Base-by-base conservation (phyloP, 345 rosid species). In the Hibiscus syriacus region DNA sequence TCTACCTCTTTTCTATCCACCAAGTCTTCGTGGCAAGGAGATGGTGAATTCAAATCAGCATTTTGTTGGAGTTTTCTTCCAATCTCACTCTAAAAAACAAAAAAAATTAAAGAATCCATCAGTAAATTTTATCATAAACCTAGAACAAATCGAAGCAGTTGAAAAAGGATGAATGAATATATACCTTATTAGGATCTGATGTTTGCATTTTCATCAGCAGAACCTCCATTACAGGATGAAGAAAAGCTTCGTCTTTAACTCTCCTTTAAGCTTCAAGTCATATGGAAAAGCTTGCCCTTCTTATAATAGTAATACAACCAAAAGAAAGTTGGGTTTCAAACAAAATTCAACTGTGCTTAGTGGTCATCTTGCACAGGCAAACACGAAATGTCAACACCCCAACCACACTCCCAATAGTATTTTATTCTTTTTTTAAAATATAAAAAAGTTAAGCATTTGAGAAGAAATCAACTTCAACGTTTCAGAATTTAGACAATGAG, bases 361-460 rank as follows among this genome's bases (percentile, higher is more conserved):
- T n/a, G 55, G 17, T 22, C 19, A 19, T 20, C 30, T 60, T 38
- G 11, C 49, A 20, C 49, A 38, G 64, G 74, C 68, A 64, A 72
- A 71, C 70, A 76, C 81, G 41, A 85, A 87, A 80, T 79, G 92
- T 87, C 90, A 87, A 87, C 88, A 75, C 79, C 75, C 71, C 80
- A 73, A 63, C 81, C 68, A 72, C 75, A 69, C 77, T 26, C 68
- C 60, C 64, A 58, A 41, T 8, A 60, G 23, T 64, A 53, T 73
- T 73, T 41, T 49, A 69, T 65, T 53, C 48, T 58, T 19, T n/a
- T n/a, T n/a, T 0, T 62, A 14, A 39, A 27, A 36, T 0, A 49
- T 6, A 55, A 17, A 69, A 3, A 57, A n/a, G 55, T 69, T 26
- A 23, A 54, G 23, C 6, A 34, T 38, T 23, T 19, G 6, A 25